These are phyloP conservation scores for Malassezia sympodialis DNA, from an alignment of 1,284 basidiomycete genomes.

Conservation along the genomic window DNA sequence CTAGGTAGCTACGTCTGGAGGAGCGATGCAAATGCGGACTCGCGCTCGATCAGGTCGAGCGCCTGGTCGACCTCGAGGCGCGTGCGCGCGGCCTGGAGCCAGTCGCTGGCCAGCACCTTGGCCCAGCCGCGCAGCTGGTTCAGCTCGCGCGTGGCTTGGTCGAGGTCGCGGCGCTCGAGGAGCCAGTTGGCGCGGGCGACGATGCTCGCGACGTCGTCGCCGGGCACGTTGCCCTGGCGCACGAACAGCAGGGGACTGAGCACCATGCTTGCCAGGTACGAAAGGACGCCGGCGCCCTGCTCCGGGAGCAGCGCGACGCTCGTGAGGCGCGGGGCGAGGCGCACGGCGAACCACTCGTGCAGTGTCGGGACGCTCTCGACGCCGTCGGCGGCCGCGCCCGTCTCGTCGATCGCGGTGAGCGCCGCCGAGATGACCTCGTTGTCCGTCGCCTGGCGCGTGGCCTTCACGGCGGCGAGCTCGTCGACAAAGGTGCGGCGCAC, in stretches of 20 bases:
- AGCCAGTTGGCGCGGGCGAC: slow-evolving; percentile 81
- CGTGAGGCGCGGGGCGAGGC: slow-evolving; percentile 73
- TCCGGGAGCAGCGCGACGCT: slow-evolving; percentile 84
- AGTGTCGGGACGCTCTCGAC: slow-evolving; percentile 83
- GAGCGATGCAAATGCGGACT: slow-evolving; percentile 59
- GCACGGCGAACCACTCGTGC: slow-evolving; percentile 74
- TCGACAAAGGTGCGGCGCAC: slow-evolving; percentile 71
- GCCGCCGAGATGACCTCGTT: slow-evolving; percentile 51
- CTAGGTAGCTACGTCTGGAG: slow-evolving; percentile 11
- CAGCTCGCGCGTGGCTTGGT: slow-evolving; percentile 77
- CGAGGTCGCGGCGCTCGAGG: slow-evolving; percentile 82
- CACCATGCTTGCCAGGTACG: slow-evolving; percentile 70
- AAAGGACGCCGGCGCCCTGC: slow-evolving; percentile 64
- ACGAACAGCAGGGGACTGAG: slow-evolving; percentile 71
- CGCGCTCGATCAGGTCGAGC: slow-evolving; percentile 74
- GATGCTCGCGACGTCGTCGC: slow-evolving; percentile 73
- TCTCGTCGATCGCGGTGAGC: slow-evolving; percentile 53
- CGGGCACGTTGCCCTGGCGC: slow-evolving; percentile 59
- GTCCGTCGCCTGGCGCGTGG: slow-evolving; percentile 54
- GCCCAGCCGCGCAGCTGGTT: slow-evolving; percentile 76
- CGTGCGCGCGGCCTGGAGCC: slow-evolving; percentile 78
- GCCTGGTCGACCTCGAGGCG: slow-evolving; percentile 88
- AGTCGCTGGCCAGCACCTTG: slow-evolving; percentile 71
- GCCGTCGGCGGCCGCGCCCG: slow-evolving; percentile 65
- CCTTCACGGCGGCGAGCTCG: slow-evolving; percentile 69